Evolutionary conservation across 2,329 filamentous ascomycete genomes (phyloP).

Genomic region (Pezicula radicicola): DNA sequence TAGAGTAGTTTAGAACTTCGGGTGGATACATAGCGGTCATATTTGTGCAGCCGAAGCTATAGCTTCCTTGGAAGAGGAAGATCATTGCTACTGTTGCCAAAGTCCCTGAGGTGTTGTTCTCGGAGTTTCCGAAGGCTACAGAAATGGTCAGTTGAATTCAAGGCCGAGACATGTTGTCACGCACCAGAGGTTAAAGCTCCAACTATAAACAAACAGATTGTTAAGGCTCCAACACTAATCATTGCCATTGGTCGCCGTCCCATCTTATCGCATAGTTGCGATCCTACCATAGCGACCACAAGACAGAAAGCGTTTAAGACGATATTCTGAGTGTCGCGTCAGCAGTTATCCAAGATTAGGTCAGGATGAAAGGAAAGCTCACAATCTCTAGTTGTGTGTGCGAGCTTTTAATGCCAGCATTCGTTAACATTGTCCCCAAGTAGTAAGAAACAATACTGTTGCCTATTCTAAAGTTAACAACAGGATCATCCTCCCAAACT

Average conservation of each 20-base stretch:
- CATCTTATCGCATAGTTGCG: constrained; percentile 36
- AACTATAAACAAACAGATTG: constrained; percentile 44
- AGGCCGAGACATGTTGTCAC: neutral
- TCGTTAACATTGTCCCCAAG: neutral
- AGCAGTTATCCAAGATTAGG: neutral
- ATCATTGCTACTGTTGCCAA: constrained; percentile 36
- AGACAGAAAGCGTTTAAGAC: constrained; percentile 47
- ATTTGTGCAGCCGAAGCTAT: constrained; percentile 40
- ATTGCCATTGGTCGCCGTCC: constrained; percentile 42
- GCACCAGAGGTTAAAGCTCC: constrained; percentile 41
- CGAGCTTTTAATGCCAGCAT: neutral
- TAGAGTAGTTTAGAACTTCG: constrained; percentile 44
- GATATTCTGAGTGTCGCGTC: constrained; percentile 32
- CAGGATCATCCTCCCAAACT: neutral
- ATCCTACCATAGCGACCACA: constrained; percentile 35
- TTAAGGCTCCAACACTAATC: constrained; percentile 32
- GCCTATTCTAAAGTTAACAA: neutral
- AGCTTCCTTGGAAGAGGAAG: constrained; percentile 41
- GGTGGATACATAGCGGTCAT: constrained; percentile 43
- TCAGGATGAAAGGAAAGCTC: neutral
- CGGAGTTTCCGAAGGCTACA: neutral
- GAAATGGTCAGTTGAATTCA: neutral
- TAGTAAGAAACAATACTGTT: neutral
- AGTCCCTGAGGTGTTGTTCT: constrained; percentile 25
- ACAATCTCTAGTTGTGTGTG: neutral